Conservation (phyloP, 2,329 filamentous ascomycete species). For the Trichophyton simii region DNA sequence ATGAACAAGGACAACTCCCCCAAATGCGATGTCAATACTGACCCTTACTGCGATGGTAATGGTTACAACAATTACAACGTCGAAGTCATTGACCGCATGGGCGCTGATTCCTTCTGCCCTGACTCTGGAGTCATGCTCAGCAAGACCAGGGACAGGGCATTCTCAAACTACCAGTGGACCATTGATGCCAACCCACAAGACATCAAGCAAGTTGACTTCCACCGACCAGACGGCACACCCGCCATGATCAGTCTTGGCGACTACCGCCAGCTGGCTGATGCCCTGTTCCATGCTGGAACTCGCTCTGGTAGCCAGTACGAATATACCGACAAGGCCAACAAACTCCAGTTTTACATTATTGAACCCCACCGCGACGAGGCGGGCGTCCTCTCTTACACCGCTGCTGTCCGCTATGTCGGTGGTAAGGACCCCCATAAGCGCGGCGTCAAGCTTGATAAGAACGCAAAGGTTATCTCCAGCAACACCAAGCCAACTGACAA, state of each 20-base stretch:
- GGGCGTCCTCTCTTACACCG: conserved; percentile 13
- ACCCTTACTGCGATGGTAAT: conserved; percentile 12
- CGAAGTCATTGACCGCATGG: conserved; percentile 15
- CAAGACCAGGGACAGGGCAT: conserved; percentile 8
- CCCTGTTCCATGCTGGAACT: conserved; percentile 14
- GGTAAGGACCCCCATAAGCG: conserved; percentile 10
- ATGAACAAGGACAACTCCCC: conserved; percentile 12
- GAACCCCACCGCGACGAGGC: conserved; percentile 12
- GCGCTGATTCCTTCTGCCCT: conserved; percentile 13
- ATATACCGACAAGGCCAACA: conserved; percentile 13
- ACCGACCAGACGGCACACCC: conserved; percentile 11
- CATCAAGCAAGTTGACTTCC: conserved; percentile 12
- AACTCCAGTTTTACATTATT: conserved; percentile 13
- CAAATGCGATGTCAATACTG: conserved; percentile 8
- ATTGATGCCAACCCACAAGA: conserved; percentile 15
- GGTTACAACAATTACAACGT: conserved; percentile 12
- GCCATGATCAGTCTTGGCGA: conserved; percentile 12
- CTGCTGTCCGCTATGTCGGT: conserved; percentile 10
- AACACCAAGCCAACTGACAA: conserved; percentile 6
- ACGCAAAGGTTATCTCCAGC: not conserved
- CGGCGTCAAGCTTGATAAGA: conserved; percentile 4
- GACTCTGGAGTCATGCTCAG: conserved; percentile 14
- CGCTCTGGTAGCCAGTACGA: conserved; percentile 15
- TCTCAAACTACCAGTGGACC: conserved; percentile 12
- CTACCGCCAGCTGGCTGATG: conserved; percentile 14